Evolutionary conservation across 805 yeast genomes (phyloP).

Genomic region (Lipomyces kockii): DNA sequence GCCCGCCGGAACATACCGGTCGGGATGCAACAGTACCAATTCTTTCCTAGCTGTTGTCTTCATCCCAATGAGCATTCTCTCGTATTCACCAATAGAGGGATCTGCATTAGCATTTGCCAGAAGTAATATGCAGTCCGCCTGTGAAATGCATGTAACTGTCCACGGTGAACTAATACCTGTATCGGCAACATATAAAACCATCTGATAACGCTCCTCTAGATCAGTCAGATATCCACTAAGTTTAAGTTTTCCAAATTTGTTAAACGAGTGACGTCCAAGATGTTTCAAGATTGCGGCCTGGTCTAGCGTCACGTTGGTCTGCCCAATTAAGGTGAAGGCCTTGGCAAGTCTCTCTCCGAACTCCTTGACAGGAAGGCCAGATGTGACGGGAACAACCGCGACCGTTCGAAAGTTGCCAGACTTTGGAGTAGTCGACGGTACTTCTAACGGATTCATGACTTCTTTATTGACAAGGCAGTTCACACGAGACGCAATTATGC

Average conservation of each 20-base stretch:
- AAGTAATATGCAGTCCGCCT: constrained; percentile 91
- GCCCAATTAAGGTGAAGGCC: constrained; percentile 75
- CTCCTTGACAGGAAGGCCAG: constrained; percentile 83
- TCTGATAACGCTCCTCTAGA: constrained; percentile 84
- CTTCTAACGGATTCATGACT: constrained; percentile 3
- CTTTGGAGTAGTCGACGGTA: constrained; percentile 11
- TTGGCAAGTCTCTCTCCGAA: constrained; percentile 75
- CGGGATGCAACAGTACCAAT: constrained; percentile 80
- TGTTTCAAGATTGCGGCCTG: constrained; percentile 79
- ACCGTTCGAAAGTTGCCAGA: constrained; percentile 69
- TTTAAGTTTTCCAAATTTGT: constrained; percentile 80
- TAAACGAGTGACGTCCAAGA: constrained; percentile 91
- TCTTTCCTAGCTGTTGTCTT: constrained; percentile 89
- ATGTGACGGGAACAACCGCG: constrained; percentile 77
- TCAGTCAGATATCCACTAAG: constrained; percentile 89
- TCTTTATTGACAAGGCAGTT: constrained; percentile 38
- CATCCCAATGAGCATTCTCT: constrained; percentile 69
- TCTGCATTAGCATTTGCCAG: constrained; percentile 81
- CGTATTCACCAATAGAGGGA: constrained; percentile 84
- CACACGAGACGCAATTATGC: constrained; percentile 73
- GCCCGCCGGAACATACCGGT: constrained; percentile 81
- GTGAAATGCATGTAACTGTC: constrained; percentile 91
- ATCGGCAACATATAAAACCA: constrained; percentile 89
- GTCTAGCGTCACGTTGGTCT: constrained; percentile 76
- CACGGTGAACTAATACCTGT: constrained; percentile 80